These are phyloP conservation scores for Pisolithus marmoratus DNA, from an alignment of 768 basidiomycete genomes.

Conservation along the genomic window DNA sequence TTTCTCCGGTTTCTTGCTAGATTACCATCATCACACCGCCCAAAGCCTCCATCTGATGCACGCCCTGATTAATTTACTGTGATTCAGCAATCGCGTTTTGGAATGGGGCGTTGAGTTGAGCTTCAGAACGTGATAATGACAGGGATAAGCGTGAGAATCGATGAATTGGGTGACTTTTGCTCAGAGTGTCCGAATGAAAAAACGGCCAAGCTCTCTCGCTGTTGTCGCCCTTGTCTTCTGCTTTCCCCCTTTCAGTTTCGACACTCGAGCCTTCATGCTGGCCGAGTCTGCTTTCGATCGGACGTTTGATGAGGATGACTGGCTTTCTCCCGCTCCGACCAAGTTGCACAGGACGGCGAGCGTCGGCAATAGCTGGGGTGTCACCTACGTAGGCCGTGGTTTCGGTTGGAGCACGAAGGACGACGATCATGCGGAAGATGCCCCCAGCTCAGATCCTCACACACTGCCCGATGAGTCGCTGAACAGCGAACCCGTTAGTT, in stretches of 20 bases:
- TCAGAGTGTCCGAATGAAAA: no score
- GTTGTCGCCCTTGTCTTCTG: background rate
- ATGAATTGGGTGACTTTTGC: no score
- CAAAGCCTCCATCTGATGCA: no score
- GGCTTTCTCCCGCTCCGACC: slow-evolving; percentile 48
- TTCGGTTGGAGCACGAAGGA: slow-evolving; percentile 62
- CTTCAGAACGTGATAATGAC: no score
- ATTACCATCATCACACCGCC: no score
- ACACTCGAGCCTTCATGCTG: slow-evolving; percentile 38
- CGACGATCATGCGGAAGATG: slow-evolving; percentile 20
- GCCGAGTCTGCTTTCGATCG: slow-evolving; percentile 55
- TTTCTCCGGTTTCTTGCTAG: background rate
- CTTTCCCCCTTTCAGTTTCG: background rate
- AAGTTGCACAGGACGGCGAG: slow-evolving; percentile 58
- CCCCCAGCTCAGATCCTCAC: slow-evolving; percentile 7
- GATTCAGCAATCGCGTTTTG: no score
- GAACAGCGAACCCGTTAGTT: slow-evolving; percentile 4
- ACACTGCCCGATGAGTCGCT: slow-evolving; percentile 12
- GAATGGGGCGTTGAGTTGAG: no score
- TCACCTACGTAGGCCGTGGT: slow-evolving; percentile 78
- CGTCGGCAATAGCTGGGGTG: slow-evolving; percentile 76
- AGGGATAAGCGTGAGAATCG: background rate
- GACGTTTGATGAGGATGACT: slow-evolving; percentile 66
- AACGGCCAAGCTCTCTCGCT: background rate
- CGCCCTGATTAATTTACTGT: no score